These are phyloP conservation scores for Malus hybrid DNA, from an alignment of 331 rosid genomes.

Conservation along the genomic window DNA sequence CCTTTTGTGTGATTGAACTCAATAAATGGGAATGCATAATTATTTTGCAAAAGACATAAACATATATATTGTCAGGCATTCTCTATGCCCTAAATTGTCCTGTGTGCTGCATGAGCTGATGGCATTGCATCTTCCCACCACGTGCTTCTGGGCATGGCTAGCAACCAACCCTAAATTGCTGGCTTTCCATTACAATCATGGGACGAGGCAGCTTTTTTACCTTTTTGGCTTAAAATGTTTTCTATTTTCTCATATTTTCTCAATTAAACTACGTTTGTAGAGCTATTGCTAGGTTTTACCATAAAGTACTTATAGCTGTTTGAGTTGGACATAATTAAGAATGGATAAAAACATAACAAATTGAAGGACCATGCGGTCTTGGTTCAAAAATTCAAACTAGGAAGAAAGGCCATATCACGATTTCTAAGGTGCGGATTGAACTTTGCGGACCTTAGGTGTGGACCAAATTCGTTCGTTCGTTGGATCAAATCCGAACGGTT, in stretches of 20 bases:
- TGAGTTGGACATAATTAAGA: too few species aligned
- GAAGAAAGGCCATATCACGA: too few species aligned
- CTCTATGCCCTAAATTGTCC: not conserved
- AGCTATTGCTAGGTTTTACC: too few species aligned
- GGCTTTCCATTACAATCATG: not conserved
- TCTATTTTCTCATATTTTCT: not conserved
- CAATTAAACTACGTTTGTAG: too few species aligned
- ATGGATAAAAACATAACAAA: too few species aligned
- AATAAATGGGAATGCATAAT: not conserved
- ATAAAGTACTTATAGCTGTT: too few species aligned
- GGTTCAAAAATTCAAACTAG: too few species aligned
- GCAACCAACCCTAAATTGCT: not conserved
- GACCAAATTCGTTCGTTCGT: too few species aligned
- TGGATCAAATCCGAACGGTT: too few species aligned
- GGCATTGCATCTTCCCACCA: conserved; percentile 28
- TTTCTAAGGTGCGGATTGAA: too few species aligned
- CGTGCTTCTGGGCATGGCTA: conserved; percentile 15
- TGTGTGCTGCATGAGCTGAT: not conserved
- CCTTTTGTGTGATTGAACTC: not conserved
- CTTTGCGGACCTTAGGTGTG: too few species aligned
- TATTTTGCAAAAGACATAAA: conserved; percentile 3
- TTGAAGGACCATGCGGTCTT: too few species aligned
- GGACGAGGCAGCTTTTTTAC: conserved; percentile 5
- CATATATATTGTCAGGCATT: not conserved
- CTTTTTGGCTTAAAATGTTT: not conserved